Evolutionary conservation across 1,284 basidiomycete genomes (phyloP).

Genomic region (Thecaphora frezii): DNA sequence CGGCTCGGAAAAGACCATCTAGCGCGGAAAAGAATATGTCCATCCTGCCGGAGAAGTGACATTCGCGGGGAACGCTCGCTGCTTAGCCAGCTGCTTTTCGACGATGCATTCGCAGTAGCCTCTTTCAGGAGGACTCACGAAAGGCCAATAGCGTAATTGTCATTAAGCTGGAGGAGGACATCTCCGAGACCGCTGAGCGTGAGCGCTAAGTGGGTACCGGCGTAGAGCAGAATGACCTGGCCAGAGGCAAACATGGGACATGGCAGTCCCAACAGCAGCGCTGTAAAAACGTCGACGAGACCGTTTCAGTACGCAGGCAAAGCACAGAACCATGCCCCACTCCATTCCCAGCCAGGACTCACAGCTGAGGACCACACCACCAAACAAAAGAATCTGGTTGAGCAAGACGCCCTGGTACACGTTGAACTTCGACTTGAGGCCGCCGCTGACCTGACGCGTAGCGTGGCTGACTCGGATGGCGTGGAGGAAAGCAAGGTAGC

Average conservation of each 20-base stretch:
- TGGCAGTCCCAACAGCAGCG: conserved; percentile 30
- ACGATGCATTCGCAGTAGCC: background rate
- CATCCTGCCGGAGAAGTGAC: conserved; percentile 5
- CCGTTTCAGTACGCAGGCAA: background rate
- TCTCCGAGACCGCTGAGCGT: conserved; percentile 13
- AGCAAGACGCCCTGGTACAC: conserved; percentile 42
- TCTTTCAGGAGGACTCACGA: conserved; percentile 9
- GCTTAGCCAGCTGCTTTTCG: background rate
- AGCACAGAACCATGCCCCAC: conserved; percentile 2
- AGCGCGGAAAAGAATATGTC: conserved; percentile 34
- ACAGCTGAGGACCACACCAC: conserved; percentile 21
- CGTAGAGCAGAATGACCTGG: conserved; percentile 36
- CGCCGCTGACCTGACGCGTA: conserved; percentile 37
- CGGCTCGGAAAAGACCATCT: conserved; percentile 42
- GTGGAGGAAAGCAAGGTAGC: conserved; percentile 25
- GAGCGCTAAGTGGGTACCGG: conserved; percentile 26
- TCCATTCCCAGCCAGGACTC: background rate
- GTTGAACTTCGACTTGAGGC: conserved; percentile 13
- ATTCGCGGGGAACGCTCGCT: no score
- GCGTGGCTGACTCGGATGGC: conserved; percentile 44
- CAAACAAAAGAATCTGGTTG: conserved; percentile 46
- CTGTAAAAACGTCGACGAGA: background rate
- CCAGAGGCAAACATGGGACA: conserved; percentile 33
- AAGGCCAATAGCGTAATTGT: conserved; percentile 2
- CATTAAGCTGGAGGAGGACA: conserved; percentile 14